These are phyloP conservation scores for Juglanconis oblonga DNA, from an alignment of 2,329 filamentous ascomycete species.

Conservation along the genomic window DNA sequence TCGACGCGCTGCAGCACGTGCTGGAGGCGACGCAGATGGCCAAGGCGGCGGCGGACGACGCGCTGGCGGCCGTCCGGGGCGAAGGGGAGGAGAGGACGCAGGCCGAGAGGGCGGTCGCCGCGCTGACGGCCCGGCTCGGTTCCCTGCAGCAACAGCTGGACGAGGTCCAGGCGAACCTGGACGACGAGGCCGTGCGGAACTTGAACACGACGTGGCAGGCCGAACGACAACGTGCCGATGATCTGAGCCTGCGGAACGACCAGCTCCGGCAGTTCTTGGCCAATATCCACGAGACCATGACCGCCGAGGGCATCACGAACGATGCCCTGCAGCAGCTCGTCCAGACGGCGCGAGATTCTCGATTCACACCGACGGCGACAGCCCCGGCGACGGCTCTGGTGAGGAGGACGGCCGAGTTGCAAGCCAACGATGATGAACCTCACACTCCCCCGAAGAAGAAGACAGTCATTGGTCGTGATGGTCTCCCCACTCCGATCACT, in stretches of 20 bases:
- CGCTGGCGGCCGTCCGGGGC: not conserved
- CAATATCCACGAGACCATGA: not conserved
- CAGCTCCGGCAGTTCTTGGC: not conserved
- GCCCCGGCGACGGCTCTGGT: too few relatives aligned
- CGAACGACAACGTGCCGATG: not conserved
- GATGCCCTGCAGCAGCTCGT: not conserved
- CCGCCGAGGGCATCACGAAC: not conserved
- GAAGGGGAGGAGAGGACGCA: not conserved
- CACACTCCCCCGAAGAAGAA: too few relatives aligned
- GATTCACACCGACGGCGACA: not conserved
- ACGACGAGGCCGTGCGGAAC: not conserved
- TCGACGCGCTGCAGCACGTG: slow-evolving; percentile 17
- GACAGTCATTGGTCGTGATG: too few relatives aligned
- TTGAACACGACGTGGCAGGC: not conserved
- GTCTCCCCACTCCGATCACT: too few relatives aligned
- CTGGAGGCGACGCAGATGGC: slow-evolving; percentile 4
- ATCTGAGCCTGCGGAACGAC: not conserved
- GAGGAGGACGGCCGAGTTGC: not conserved
- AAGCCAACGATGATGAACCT: too few relatives aligned
- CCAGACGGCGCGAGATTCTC: not conserved
- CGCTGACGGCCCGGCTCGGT: not conserved
- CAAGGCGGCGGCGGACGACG: slow-evolving; percentile 1
- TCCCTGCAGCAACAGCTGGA: not conserved
- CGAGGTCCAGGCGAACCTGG: not conserved
- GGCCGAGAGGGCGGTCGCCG: not conserved